Base-by-base conservation (phyloP, 768 basidiomycete genomes). In the Tubosaeta sp. region DNA sequence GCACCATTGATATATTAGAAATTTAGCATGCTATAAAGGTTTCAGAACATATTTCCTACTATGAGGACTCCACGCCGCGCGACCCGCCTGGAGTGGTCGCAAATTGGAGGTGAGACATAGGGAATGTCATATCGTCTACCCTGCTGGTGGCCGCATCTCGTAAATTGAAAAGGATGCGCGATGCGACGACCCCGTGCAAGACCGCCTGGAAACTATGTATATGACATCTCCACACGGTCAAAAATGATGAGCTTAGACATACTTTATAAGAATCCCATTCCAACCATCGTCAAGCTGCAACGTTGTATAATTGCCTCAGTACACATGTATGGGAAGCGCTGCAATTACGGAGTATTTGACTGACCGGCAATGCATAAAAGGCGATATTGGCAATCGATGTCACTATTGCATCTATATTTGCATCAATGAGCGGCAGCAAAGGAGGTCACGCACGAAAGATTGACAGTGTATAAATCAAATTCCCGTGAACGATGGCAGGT, bases 81-180 rank as follows among this genome's bases (percentile, higher is more conserved):
- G 34, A 34, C 38, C 5, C 3, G 14, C 2, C 36, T 4, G 44
- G 29, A 18, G n/a, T 13, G 24, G 44, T 0, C 1, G 47, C 44
- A 3, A 56, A 55, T 34, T 36, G 48, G 4, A 41, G 4, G 22
- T 8, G 22, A 12, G 55, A 39, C 27, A 49, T 11, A 0, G 44
- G n/a, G 29, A 41, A 14, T 7, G 40, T 14, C 34, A 11, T 9
- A 6, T 21, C 14, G 6, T 55, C 46, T 14, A 7, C 24, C 12
- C 19, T 47, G 14, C 43, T 12, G 11, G 25, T 42, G n/a, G 41
- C 21, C 8, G 44, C 38, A 9, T 44, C 31, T 32, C 41, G 46
- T 35, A 54, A 38, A 22, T 45, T n/a, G 32, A 58, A 58, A 19
- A 58, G 35, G n/a, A 58, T 29, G 16, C 48, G 46, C 5, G 56